A percentile compares a stretch with the other conserved stretches of the same genome.
Evolutionary conservation across 2,329 filamentous ascomycete species (phyloP).

Genomic region (Colletotrichum nymphaeae): DNA sequence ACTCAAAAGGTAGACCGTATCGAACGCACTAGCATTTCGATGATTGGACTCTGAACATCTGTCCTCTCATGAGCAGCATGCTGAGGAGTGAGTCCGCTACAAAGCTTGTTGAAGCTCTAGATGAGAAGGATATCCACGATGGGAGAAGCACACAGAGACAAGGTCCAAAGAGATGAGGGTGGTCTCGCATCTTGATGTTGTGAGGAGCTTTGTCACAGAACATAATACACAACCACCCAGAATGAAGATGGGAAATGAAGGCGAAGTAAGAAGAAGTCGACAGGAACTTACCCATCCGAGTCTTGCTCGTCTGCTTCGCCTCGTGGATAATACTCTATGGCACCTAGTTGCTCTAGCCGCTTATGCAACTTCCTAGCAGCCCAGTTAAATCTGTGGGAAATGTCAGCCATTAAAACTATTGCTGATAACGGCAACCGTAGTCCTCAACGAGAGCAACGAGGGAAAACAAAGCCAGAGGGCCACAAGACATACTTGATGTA

Average conservation of each 20-base stretch:
- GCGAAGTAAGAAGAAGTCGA: neutral
- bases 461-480: neutral
- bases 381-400: constrained; percentile 81
- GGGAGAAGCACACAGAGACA: neutral
- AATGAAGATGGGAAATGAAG: neutral
- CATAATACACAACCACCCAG: too few relatives aligned
- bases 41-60: neutral
- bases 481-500: constrained; percentile 79
- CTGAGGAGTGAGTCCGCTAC: neutral
- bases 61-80: neutral
- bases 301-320: constrained; percentile 96
- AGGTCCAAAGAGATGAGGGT: neutral
- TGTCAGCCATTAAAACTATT: neutral
- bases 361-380: constrained; percentile 89
- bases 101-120: neutral
- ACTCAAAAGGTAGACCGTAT: neutral
- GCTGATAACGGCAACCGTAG: neutral
- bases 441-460: neutral
- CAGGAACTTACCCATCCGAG: constrained; percentile 78
- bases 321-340: constrained; percentile 77
- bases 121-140: neutral
- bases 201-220: neutral
- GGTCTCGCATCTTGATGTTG: neutral
- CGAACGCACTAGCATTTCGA: neutral
- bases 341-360: constrained; percentile 85